Percentiles rank a stretch among this genome's conserved stretches.
phyloP scores from a whole-genome alignment of 768 basidiomycete species.

The Phallus indusiatus region DNA sequence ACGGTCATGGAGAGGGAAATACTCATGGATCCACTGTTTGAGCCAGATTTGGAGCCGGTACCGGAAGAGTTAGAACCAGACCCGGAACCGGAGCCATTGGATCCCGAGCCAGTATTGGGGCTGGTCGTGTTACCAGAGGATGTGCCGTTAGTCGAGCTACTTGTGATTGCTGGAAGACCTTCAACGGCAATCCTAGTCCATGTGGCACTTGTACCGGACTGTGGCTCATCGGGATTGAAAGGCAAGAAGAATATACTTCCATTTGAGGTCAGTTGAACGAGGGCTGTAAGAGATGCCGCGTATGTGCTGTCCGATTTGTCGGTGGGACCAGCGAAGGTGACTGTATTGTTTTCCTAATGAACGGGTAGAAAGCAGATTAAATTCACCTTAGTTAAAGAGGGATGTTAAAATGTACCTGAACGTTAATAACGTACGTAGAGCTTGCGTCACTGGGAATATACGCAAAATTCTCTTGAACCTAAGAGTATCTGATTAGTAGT shows the following conservation, averaged over 20 bases:
- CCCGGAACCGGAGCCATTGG: neutral
- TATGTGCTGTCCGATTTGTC: constrained; percentile 51
- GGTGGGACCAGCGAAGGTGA: constrained; percentile 47
- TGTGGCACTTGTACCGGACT: constrained; percentile 32
- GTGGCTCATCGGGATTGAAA: constrained; percentile 37
- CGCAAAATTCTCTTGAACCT: constrained; percentile 68
- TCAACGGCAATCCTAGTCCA: constrained; percentile 30
- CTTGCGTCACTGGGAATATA: constrained; percentile 70
- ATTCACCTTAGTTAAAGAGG: neutral
- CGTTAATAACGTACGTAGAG: constrained; percentile 64
- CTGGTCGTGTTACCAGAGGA: neutral
- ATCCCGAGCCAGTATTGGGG: neutral
- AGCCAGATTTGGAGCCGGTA: neutral
- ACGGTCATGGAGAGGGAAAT: neutral
- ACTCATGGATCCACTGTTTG: neutral
- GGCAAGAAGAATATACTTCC: constrained; percentile 55
- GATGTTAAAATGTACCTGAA: constrained; percentile 33
- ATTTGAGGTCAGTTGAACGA: constrained; percentile 58
- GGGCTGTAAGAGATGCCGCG: constrained; percentile 48
- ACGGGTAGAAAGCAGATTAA: neutral
- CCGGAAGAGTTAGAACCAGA: neutral
- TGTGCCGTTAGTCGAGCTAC: neutral
- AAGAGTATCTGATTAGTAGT: neutral
- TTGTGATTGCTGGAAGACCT: neutral
- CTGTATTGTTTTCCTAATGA: constrained; percentile 52